Evolutionary conservation across 1,284 basidiomycete species (phyloP).

Genomic region (Taiwanofungus camphoratus): DNA sequence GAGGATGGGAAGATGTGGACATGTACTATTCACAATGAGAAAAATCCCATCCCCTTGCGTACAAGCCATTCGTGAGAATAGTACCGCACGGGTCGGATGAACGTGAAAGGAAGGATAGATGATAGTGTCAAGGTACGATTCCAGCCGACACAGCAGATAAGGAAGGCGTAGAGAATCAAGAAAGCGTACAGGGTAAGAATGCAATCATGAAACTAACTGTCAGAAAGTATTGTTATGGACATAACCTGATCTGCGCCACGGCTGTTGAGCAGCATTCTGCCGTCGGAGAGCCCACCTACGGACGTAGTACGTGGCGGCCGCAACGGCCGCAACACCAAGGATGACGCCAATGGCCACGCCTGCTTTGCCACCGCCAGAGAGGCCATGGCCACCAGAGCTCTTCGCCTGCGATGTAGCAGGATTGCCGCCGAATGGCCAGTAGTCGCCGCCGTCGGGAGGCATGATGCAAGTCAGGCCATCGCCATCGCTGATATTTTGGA

Average conservation of each 20-base stretch:
- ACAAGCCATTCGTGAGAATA: no score
- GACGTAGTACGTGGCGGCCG: conserved; percentile 39
- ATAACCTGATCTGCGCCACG: conserved; percentile 5
- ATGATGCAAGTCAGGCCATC: conserved; percentile 59
- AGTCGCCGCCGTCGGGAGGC: conserved; percentile 62
- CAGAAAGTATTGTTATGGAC: no score
- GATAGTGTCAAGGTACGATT: no score
- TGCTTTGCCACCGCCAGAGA: conserved; percentile 34
- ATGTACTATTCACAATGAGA: no score
- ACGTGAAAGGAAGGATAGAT: no score
- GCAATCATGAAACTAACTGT: no score
- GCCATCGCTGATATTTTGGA: conserved; percentile 45
- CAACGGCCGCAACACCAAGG: conserved; percentile 39
- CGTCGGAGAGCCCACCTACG: conserved; percentile 38
- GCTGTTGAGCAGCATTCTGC: conserved; percentile 1
- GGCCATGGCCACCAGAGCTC: conserved; percentile 14
- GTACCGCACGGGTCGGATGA: no score
- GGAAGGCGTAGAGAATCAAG: no score
- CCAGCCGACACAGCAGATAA: no score
- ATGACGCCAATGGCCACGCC: conserved; percentile 54
- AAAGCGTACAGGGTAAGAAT: no score
- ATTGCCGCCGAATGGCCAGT: conserved; percentile 64
- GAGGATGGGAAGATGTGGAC: no score
- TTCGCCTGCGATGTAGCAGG: conserved; percentile 26
- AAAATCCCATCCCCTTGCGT: no score